A percentile compares a stretch with the other conserved stretches of the same genome.
Conservation (phyloP, 1,284 basidiomycete genomes). For the Ganoderma resinaceum region DNA sequence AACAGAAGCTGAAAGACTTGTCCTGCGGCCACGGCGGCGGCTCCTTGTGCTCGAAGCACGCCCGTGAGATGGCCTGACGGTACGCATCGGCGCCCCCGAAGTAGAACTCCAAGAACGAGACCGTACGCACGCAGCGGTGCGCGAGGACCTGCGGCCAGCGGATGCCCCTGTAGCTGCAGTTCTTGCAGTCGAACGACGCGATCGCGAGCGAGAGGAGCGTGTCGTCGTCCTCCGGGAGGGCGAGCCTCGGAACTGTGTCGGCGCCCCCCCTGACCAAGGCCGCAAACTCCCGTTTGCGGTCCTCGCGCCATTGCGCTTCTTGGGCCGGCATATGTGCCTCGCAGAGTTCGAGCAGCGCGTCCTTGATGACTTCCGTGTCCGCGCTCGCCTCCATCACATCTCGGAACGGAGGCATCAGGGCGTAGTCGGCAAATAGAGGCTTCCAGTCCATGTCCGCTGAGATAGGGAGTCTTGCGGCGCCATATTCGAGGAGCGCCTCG, state of each 20-base stretch:
- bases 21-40: not conserved
- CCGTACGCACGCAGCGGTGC: conserved; percentile 11
- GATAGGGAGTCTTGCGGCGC: not conserved
- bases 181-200: conserved; percentile 10
- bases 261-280: not conserved
- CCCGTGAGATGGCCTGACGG: not conserved
- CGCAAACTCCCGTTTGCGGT: conserved; percentile 7
- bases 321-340: not conserved
- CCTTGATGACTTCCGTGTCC: not conserved
- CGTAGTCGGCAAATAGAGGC: conserved; percentile 5
- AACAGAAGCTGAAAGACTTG: not conserved
- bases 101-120: not conserved
- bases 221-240: conserved; percentile 1
- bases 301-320: conserved; percentile 6
- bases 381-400: not conserved
- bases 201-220: conserved; percentile 14
- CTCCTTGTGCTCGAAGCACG: not conserved
- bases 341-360: not conserved
- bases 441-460: conserved; percentile 9
- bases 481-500: not conserved
- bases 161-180: conserved; percentile 6
- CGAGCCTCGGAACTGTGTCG: not conserved
- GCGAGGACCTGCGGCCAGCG: conserved; percentile 21
- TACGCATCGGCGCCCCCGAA: not conserved
- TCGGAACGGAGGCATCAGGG: not conserved